Base-by-base conservation (phyloP, 352 stramenopile genomes). In the Phytophthora megakarya region DNA sequence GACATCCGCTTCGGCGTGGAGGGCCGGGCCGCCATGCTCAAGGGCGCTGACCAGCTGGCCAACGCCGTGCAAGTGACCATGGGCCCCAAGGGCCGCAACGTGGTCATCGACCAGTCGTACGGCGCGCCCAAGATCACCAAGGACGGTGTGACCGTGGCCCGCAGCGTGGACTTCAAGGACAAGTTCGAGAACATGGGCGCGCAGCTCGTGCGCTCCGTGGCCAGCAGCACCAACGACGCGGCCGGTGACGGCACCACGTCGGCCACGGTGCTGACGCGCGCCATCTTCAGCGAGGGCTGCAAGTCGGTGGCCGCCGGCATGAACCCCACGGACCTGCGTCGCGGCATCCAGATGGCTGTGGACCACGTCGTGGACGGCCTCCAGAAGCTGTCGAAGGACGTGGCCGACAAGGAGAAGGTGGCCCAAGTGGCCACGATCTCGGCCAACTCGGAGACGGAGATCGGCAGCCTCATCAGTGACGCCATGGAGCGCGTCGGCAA, bases 401-500 rank as follows among this genome's bases (percentile, higher is more conserved):
- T 99, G 76, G 97, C 97, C 38, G 96, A 97, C 61, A 99, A 99
- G 77, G 95, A 99, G 69, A 98, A 99, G 80, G 97, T 99, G 32
- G 91, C 95, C 16, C 97, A 99, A 80, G 98, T 99, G 22, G 98
- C 96, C 53, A 99, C 98, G 23, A 99, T 99, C 75, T 99, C 97
- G 54, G 97, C 98, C 61, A 99, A 99, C 84, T 97, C 92, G 61
- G 98, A 99, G 76, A 84, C 73, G 19, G 97, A 99, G 76, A 99
- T 99, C 74, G 98, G 98, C 63, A 78, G 90, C 53, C 84, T 99
- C 32, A 99, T 99, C 73, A 92, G 83, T 46, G 97, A 99, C 75
- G 98, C 98, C 62, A 99, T 99, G 97, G 98, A 99, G 80, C 88
- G 97, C 49, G 98, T 99, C 25, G 98, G 98, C 65, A 99, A 99